phyloP scores from a whole-genome alignment of 176 grass and related monocot species.

The Paspalum vaginatum region DNA sequence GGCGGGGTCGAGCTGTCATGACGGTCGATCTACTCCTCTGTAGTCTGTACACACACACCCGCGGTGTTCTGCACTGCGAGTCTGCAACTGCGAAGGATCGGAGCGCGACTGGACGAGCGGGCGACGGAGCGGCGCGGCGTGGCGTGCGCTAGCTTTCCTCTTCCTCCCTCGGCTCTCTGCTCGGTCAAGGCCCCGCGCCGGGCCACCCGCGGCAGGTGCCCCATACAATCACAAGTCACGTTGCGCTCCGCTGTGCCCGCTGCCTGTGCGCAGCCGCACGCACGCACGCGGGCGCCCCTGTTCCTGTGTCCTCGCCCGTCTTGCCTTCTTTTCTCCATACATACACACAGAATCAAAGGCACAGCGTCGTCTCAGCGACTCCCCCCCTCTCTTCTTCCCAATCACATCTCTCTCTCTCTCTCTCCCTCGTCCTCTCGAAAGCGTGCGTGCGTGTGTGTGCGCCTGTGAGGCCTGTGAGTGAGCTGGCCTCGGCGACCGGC shows the following conservation, averaged over 20 bases:
- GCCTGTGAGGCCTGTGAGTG: constrained; percentile 15
- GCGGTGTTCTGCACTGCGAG: no score
- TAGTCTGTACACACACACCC: no score
- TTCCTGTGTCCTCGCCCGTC: no score
- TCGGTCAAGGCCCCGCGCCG: neutral
- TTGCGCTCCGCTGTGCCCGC: neutral
- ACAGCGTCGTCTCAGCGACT: no score
- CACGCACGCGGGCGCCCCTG: neutral
- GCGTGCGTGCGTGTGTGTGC: neutral
- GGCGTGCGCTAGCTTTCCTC: neutral
- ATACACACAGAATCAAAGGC: no score
- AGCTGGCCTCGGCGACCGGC: no score
- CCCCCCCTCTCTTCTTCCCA: neutral
- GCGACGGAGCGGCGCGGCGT: neutral
- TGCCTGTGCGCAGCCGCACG: neutral
- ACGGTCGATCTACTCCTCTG: no score
- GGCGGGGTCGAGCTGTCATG: no score
- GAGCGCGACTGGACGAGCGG: no score
- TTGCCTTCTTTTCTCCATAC: no score
- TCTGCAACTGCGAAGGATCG: no score
- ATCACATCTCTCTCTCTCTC: neutral
- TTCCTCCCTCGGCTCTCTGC: no score
- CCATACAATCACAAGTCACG: constrained; percentile 26
- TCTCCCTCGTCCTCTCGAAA: neutral
- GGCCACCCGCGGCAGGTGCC: neutral